Conservation (phyloP, 345 rosid genomes). For the Alliaria petiolata region DNA sequence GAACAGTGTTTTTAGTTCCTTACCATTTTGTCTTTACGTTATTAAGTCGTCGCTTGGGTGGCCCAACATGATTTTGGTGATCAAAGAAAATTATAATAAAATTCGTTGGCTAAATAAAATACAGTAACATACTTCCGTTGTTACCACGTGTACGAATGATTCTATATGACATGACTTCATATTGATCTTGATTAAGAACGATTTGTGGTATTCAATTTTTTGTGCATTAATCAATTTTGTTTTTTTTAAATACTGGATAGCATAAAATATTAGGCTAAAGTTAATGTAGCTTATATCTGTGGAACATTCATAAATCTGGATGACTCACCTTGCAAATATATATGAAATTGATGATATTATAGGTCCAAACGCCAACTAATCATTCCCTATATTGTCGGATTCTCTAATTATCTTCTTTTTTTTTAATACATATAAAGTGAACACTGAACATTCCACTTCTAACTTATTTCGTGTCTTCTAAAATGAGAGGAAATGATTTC, state of each 20-base stretch:
- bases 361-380: conserved; percentile 10
- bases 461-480: neutral
- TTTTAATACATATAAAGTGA: neutral
- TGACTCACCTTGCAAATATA: conserved; percentile 5
- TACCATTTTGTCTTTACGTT: neutral
- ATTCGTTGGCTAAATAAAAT: neutral
- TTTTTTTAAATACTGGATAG: neutral
- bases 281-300: too few relatives aligned
- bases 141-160: conserved; percentile 12
- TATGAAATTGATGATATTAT: neutral
- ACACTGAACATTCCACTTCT: neutral
- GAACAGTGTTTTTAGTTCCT: neutral
- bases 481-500: neutral
- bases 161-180: neutral
- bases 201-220: neutral
- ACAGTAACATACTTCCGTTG: neutral
- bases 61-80: conserved; percentile 20
- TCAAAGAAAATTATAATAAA: conserved; percentile 3
- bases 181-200: conserved; percentile 8
- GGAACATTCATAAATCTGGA: conserved; percentile 8
- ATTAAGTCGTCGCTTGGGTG: conserved; percentile 7
- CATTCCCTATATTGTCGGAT: conserved; percentile 17
- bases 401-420: neutral
- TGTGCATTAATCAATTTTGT: neutral
- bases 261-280: conserved; percentile 4